These are phyloP conservation scores for Monilinia laxa DNA, from an alignment of 2,329 filamentous ascomycete species.

Conservation along the genomic window DNA sequence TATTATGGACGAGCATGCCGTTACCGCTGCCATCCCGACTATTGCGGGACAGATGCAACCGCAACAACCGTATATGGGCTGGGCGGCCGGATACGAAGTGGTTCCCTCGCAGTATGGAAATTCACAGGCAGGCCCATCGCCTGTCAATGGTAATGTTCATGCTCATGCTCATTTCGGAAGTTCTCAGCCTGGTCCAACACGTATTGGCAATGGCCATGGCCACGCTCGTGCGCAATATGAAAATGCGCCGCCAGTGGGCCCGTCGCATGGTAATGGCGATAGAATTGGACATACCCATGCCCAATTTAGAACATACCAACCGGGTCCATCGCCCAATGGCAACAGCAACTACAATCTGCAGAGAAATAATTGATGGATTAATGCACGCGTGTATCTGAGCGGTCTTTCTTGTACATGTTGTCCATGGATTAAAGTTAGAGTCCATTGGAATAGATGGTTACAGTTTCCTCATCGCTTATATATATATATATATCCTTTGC, in stretches of 20 bases:
- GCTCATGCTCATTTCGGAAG: neutral
- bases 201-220: neutral
- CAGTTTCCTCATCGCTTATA: neutral
- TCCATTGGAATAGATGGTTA: neutral
- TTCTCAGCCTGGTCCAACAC: neutral
- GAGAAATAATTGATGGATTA: neutral
- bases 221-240: neutral
- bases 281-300: neutral
- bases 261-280: neutral
- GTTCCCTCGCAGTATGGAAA: neutral
- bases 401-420: neutral
- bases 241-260: neutral
- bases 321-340: neutral
- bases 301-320: neutral
- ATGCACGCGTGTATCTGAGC: neutral
- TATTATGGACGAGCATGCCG: slow-evolving; percentile 5
- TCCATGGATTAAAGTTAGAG: neutral
- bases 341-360: neutral
- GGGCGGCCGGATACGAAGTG: slow-evolving; percentile 12
- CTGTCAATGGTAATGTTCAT: neutral
- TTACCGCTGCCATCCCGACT: neutral
- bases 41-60: slow-evolving; percentile 6
- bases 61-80: slow-evolving; percentile 9
- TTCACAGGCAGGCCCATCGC: neutral
- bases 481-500: neutral